Percentiles rank a stretch among this genome's conserved stretches.
Evolutionary conservation across 768 basidiomycete genomes (phyloP).

Genomic region (Serendipita sp.): DNA sequence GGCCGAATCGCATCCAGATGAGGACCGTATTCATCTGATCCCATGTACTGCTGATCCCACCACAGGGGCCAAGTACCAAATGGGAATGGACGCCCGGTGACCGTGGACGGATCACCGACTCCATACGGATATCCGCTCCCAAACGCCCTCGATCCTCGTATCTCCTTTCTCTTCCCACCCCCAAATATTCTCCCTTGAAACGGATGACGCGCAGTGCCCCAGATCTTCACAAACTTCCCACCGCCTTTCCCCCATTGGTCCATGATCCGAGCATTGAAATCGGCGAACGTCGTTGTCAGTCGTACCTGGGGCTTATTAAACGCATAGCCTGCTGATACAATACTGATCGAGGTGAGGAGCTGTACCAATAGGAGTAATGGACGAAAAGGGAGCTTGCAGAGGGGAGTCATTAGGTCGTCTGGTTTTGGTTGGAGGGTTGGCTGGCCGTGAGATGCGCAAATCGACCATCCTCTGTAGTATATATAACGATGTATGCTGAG

Average conservation of each 20-base stretch:
- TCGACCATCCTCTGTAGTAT: too few species aligned
- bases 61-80: not conserved
- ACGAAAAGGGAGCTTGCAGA: too few species aligned
- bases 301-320: not conserved
- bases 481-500: too few species aligned
- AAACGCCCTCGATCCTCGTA: not conserved
- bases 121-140: conserved; percentile 5
- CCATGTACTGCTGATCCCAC: not conserved
- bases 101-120: not conserved
- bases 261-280: not conserved
- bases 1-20: conserved; percentile 2
- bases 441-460: too few species aligned
- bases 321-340: too few species aligned
- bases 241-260: not conserved
- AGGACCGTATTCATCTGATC: not conserved
- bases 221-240: not conserved
- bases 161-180: not conserved
- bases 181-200: not conserved
- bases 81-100: not conserved
- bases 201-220: not conserved
- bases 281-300: not conserved
- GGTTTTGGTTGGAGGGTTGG: too few species aligned
- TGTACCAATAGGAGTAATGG: too few species aligned
- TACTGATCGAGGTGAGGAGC: too few species aligned
- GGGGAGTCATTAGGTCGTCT: too few species aligned